These are phyloP conservation scores for Oryza nivara DNA, from an alignment of 176 grass and related monocot species.

Conservation along the genomic window DNA sequence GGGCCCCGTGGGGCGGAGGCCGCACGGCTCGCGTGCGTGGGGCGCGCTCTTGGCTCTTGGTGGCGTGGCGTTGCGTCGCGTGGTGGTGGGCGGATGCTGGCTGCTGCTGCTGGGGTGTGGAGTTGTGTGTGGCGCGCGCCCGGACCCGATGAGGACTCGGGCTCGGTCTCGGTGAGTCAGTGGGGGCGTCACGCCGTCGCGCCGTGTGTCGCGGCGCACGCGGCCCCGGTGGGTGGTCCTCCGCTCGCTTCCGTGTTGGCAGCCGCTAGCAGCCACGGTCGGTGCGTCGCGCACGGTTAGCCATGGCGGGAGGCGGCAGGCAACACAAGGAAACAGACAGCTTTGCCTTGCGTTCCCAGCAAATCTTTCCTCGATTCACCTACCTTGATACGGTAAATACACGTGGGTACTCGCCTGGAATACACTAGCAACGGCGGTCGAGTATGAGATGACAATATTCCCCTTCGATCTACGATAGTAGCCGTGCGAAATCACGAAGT, in stretches of 20 bases:
- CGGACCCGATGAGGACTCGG: neutral
- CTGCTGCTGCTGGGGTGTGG: neutral
- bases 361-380: neutral
- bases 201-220: neutral
- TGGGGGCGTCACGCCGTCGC: neutral
- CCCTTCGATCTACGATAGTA: neutral
- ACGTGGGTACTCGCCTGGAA: neutral
- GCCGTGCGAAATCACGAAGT: neutral
- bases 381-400: neutral
- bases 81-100: neutral
- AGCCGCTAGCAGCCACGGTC: neutral
- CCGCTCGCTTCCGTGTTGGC: neutral
- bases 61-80: neutral
- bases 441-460: neutral
- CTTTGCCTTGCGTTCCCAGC: neutral
- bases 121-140: too few species aligned
- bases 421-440: neutral
- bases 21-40: neutral
- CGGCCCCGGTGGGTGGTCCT: neutral
- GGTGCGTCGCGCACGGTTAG: conserved; percentile 35
- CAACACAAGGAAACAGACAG: neutral
- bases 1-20: neutral
- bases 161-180: neutral
- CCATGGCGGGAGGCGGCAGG: neutral
- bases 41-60: too few species aligned